A percentile compares a stretch with the other conserved stretches of the same genome.
Conservation (phyloP, 2,329 filamentous ascomycete genomes). For the Nemania abortiva region DNA sequence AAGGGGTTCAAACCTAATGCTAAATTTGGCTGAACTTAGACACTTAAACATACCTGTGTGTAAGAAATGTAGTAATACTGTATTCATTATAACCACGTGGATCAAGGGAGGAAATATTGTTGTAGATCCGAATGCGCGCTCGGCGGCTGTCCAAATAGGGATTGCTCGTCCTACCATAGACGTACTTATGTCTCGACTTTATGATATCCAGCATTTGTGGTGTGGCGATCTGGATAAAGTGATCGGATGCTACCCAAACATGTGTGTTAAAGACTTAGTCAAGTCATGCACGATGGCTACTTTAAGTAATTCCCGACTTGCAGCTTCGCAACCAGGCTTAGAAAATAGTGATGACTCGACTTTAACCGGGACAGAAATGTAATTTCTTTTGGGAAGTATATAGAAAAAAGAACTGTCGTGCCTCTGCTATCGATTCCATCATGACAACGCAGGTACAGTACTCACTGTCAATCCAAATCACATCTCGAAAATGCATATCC, state of each 20-base stretch:
- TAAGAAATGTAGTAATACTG: not conserved
- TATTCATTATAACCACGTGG: not conserved
- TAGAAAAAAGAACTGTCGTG: not conserved
- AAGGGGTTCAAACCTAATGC: slow-evolving; percentile 19
- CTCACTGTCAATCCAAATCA: not conserved
- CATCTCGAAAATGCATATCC: slow-evolving; percentile 15
- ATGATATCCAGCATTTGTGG: slow-evolving; percentile 7
- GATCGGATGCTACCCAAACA: slow-evolving; percentile 23
- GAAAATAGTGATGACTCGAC: not conserved
- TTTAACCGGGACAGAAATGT: slow-evolving; percentile 21
- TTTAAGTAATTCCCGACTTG: not conserved
- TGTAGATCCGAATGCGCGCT: not conserved
- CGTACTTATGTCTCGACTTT: not conserved
- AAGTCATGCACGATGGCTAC: not conserved
- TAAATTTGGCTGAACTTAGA: slow-evolving; percentile 18
- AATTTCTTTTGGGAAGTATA: not conserved
- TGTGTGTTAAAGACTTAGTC: not conserved
- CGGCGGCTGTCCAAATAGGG: not conserved
- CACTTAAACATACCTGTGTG: not conserved
- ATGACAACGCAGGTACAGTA: not conserved
- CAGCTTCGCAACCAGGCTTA: not conserved
- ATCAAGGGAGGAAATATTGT: not conserved
- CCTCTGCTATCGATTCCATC: not conserved
- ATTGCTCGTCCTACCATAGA: not conserved
- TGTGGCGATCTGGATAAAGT: slow-evolving; percentile 36